Evolutionary conservation across 2,329 filamentous ascomycete species (phyloP).

Genomic region (Cercospora beticola): DNA sequence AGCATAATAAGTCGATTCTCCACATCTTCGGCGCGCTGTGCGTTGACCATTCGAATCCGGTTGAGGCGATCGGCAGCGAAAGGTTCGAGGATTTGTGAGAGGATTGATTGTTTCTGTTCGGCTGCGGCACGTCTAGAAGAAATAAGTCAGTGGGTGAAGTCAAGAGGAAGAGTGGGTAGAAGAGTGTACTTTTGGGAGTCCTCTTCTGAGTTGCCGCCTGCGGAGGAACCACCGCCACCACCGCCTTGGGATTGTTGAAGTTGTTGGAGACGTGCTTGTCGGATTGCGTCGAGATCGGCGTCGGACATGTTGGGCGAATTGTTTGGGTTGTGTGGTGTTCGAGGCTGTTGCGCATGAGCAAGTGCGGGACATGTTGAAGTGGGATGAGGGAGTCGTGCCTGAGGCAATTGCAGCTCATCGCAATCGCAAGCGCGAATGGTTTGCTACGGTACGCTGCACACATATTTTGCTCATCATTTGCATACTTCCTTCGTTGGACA

Average conservation of each 20-base stretch:
- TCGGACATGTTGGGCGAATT: constrained; percentile 55
- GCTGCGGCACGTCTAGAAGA: constrained; percentile 29
- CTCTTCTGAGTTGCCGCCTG: constrained; percentile 49
- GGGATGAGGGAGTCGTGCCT: neutral
- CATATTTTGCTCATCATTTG: too few species aligned
- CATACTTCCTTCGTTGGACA: too few species aligned
- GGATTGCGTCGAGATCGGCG: constrained; percentile 72
- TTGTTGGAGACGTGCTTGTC: constrained; percentile 88
- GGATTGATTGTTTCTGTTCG: constrained; percentile 69
- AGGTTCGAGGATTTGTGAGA: constrained; percentile 90
- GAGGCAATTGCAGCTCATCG: neutral
- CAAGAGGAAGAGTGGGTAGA: constrained; percentile 31
- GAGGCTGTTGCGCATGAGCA: neutral
- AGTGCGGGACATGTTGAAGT: neutral
- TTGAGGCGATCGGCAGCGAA: constrained; percentile 90
- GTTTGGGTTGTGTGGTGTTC: neutral
- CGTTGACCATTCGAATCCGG: constrained; percentile 93
- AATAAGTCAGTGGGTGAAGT: neutral
- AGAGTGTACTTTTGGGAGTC: constrained; percentile 61
- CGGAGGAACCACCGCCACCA: constrained; percentile 42
- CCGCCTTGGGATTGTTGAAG: constrained; percentile 66
- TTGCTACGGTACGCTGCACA: too few species aligned
- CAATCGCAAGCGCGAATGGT: too few species aligned
- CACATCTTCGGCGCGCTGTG: constrained; percentile 81
- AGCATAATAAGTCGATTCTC: constrained; percentile 93